phyloP scores from a whole-genome alignment of 2,329 filamentous ascomycete species.

The Microascus cirrosus region DNA sequence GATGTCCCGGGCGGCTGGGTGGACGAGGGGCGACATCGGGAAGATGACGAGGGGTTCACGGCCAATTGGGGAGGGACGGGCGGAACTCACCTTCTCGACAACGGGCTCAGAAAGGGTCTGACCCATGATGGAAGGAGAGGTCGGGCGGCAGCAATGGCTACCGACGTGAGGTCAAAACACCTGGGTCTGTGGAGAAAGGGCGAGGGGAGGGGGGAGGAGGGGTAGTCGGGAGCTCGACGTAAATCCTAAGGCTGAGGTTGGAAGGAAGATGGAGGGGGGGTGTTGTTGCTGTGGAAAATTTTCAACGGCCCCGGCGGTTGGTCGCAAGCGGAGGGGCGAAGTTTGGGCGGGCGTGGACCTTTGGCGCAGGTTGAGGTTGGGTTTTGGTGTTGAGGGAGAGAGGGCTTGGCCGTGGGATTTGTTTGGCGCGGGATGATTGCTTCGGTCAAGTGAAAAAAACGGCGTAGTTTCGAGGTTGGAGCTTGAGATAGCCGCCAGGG shows the following conservation, averaged over 20 bases:
- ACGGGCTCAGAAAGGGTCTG: conserved; percentile 99
- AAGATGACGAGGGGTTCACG: neutral
- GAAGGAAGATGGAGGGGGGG: neutral
- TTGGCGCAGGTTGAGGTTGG: neutral
- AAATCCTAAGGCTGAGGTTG: conserved; percentile 1
- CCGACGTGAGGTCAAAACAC: conserved; percentile 2
- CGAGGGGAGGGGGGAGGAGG: conserved; percentile 1
- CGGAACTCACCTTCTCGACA: conserved; percentile 80
- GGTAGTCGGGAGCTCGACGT: neutral
- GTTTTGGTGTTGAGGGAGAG: neutral
- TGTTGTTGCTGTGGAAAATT: conserved; percentile 2
- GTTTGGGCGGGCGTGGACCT: neutral
- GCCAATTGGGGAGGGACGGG: neutral
- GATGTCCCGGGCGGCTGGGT: neutral
- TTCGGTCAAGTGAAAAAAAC: neutral
- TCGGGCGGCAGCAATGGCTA: conserved; percentile 16
- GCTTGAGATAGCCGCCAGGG: neutral
- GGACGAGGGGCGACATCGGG: neutral
- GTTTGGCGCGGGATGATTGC: neutral
- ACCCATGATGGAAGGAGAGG: conserved; percentile 57
- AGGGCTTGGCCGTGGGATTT: neutral
- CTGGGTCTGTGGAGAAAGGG: conserved; percentile 7
- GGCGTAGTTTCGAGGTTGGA: neutral
- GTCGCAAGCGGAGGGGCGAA: neutral
- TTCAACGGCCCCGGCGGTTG: conserved; percentile 3